phyloP scores from a whole-genome alignment of 345 rosid genomes.

The Aquilaria malaccensis region DNA sequence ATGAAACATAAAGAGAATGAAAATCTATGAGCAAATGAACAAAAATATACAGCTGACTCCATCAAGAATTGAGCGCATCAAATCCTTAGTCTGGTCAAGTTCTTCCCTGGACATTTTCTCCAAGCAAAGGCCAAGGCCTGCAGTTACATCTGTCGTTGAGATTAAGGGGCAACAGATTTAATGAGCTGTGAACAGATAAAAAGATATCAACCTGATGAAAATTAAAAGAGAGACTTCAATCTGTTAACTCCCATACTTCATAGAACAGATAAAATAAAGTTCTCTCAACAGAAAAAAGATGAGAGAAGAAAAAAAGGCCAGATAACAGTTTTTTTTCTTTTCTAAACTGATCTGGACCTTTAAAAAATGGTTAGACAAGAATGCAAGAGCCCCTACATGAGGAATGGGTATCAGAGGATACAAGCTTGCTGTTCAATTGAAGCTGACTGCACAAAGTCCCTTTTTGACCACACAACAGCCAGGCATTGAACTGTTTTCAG shows the following conservation, averaged over 20 bases:
- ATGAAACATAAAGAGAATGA: slow-evolving; percentile 15
- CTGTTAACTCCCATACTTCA: too few relatives aligned
- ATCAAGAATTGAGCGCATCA: slow-evolving; percentile 80
- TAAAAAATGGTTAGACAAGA: too few relatives aligned
- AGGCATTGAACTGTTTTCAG: slow-evolving; percentile 53
- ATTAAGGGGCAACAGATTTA: slow-evolving; percentile 32
- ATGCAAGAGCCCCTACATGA: slow-evolving; percentile 8
- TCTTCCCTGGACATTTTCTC: slow-evolving; percentile 85
- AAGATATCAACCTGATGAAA: too few relatives aligned
- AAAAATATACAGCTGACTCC: slow-evolving; percentile 81
- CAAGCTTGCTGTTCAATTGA: slow-evolving; percentile 92
- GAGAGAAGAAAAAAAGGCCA: too few relatives aligned
- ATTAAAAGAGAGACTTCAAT: too few relatives aligned
- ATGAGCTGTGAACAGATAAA: slow-evolving; percentile 1
- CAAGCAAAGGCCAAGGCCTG: slow-evolving; percentile 85
- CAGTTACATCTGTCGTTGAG: slow-evolving; percentile 56
- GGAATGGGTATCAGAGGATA: slow-evolving; percentile 48
- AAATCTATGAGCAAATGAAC: slow-evolving; percentile 16
- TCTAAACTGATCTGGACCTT: too few relatives aligned
- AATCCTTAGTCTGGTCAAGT: slow-evolving; percentile 61
- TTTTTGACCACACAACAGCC: slow-evolving; percentile 68
- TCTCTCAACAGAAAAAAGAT: too few relatives aligned
- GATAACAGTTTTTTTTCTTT: too few relatives aligned
- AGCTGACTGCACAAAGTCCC: slow-evolving; percentile 66
- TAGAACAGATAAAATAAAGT: too few relatives aligned